Percentiles rank a stretch among this genome's conserved stretches.
These are phyloP conservation scores for Protostelium mycophagum DNA, from an alignment of 78 protist genomes.

Conservation along the genomic window DNA sequence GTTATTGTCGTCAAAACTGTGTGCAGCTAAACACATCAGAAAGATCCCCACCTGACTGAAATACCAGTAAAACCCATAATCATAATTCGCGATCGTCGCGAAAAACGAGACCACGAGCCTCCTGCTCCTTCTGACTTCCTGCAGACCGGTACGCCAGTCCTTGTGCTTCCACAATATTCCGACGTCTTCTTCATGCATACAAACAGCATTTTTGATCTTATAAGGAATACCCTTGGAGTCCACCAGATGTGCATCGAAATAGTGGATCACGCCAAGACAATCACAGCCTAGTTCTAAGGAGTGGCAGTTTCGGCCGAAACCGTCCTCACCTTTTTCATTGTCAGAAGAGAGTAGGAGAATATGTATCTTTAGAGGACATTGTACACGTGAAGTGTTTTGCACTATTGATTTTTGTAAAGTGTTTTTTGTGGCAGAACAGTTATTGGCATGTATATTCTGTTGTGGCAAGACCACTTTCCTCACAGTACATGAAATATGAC, in stretches of 20 bases:
- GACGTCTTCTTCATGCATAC: slow-evolving; percentile 16
- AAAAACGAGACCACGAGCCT: slow-evolving; percentile 5
- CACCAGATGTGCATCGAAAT: slow-evolving; percentile 1
- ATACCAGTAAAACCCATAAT: slow-evolving; percentile 10
- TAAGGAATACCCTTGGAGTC: neutral
- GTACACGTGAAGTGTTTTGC: too few relatives aligned
- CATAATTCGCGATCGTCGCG: slow-evolving; percentile 13
- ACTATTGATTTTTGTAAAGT: too few relatives aligned
- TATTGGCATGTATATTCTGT: too few relatives aligned
- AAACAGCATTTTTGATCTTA: slow-evolving; percentile 7
- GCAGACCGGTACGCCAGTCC: slow-evolving; percentile 12
- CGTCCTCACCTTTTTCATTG: slow-evolving; percentile 1
- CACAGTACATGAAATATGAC: too few relatives aligned
- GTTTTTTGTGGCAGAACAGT: too few relatives aligned
- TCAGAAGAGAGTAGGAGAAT: neutral
- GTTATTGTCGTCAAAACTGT: neutral
- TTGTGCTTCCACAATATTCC: slow-evolving; percentile 20
- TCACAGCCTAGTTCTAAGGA: slow-evolving; percentile 12
- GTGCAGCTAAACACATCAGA: neutral
- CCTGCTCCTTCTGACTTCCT: neutral
- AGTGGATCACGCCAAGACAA: neutral
- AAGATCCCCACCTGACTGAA: neutral
- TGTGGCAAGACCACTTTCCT: too few relatives aligned
- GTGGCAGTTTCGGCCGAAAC: slow-evolving; percentile 8
- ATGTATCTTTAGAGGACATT: too few relatives aligned